These are phyloP conservation scores for Suillus sp. DNA, from an alignment of 768 basidiomycete genomes.

Conservation along the genomic window DNA sequence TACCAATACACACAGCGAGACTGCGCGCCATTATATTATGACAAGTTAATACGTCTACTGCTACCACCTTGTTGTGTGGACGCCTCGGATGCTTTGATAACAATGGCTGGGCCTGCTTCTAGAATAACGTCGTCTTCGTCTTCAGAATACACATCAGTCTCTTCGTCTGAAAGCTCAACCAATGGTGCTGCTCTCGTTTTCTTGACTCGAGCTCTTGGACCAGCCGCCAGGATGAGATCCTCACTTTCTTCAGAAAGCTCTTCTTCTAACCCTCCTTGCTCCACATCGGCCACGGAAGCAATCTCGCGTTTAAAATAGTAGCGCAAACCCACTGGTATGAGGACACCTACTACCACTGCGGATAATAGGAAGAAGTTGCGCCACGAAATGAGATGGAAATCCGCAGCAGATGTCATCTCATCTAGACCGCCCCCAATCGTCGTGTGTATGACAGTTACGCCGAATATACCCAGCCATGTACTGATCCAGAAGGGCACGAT, in stretches of 20 bases:
- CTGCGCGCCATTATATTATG: background rate
- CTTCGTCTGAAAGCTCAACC: slow-evolving; percentile 36
- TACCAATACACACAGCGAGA: slow-evolving; percentile 3
- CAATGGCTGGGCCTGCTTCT: slow-evolving; percentile 69
- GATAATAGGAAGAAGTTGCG: slow-evolving; percentile 84
- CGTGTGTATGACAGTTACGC: slow-evolving; percentile 91
- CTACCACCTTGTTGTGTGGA: slow-evolving; percentile 10
- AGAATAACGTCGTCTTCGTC: slow-evolving; percentile 73
- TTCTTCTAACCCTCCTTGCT: slow-evolving; percentile 37
- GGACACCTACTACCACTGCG: slow-evolving; percentile 86
- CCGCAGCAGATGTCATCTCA: slow-evolving; percentile 91
- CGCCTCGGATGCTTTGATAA: slow-evolving; percentile 39
- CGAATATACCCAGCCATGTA: slow-evolving; percentile 89
- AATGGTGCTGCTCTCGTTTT: slow-evolving; percentile 42
- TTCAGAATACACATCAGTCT: slow-evolving; percentile 41
- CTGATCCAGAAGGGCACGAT: slow-evolving; percentile 86
- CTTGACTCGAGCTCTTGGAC: slow-evolving; percentile 47
- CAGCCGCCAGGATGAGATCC: slow-evolving; percentile 57
- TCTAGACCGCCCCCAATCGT: slow-evolving; percentile 93
- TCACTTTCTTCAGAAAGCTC: slow-evolving; percentile 38
- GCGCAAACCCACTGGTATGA: slow-evolving; percentile 89
- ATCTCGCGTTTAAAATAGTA: slow-evolving; percentile 77
- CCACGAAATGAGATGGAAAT: slow-evolving; percentile 93
- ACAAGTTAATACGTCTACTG: slow-evolving; percentile 1
- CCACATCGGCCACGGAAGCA: slow-evolving; percentile 38